Evolutionary conservation across 371 early-diverging fungal genomes (phyloP).

Genomic region (Quaeritorhiza haematococci): DNA sequence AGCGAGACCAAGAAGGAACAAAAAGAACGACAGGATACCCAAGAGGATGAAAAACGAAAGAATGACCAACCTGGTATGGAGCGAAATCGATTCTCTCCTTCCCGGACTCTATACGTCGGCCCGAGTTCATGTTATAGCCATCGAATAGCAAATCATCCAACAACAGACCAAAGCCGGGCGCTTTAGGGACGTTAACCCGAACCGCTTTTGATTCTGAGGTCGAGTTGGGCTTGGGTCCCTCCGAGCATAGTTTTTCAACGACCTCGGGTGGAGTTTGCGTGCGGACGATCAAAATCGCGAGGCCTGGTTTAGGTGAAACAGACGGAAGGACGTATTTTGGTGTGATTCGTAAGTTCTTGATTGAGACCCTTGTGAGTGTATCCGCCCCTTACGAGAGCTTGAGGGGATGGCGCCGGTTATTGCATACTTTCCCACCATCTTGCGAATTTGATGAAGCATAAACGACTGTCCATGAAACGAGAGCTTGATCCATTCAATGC

Average conservation of each 20-base stretch:
- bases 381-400: constrained; percentile 1
- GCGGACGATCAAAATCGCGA: constrained; percentile 78
- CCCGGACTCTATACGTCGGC: constrained; percentile 12
- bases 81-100: constrained; percentile 15
- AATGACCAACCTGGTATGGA: constrained; percentile 11
- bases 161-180: constrained; percentile 93
- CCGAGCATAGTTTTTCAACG: constrained; percentile 59
- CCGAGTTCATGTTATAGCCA: constrained; percentile 46
- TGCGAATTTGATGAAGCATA: constrained; percentile 99
- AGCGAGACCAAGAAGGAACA: neutral
- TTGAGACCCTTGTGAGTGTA: neutral
- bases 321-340: no score
- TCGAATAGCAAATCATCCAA: constrained; percentile 34
- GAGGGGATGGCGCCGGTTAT: neutral
- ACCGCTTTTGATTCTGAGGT: neutral
- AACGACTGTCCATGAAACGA: constrained; percentile 97
- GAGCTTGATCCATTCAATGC: constrained; percentile 87
- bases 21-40: neutral
- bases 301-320: constrained; percentile 31
- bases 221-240: no score
- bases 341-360: no score
- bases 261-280: constrained; percentile 62
- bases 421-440: constrained; percentile 82
- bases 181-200: constrained; percentile 91
- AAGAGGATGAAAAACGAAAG: neutral